Conservation (phyloP, 1,284 basidiomycete genomes). For the Exobasidium cylindrosporum region DNA sequence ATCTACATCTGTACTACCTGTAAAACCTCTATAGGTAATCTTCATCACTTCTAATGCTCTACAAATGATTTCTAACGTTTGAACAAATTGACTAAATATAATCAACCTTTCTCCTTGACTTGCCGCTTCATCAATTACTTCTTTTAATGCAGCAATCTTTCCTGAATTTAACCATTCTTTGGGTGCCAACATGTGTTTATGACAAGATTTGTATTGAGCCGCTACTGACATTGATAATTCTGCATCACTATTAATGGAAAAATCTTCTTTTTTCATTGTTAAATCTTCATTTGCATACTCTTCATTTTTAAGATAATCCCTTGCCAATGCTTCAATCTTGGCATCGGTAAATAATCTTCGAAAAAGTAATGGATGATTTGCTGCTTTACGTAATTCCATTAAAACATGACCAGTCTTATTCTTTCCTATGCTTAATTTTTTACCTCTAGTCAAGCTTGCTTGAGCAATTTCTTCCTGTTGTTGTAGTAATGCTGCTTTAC, state of each 20-base stretch:
- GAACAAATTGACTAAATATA: slow-evolving; percentile 76
- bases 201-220: background rate
- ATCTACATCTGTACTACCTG: slow-evolving; percentile 90
- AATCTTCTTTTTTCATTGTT: slow-evolving; percentile 49
- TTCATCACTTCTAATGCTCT: slow-evolving; percentile 73
- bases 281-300: slow-evolving; percentile 59
- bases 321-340: slow-evolving; percentile 71
- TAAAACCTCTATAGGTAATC: slow-evolving; percentile 82
- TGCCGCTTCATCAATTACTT: slow-evolving; percentile 70
- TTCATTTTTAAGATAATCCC: slow-evolving; percentile 81
- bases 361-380: slow-evolving; percentile 94
- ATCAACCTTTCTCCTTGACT: slow-evolving; percentile 76
- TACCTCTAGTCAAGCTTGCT: slow-evolving; percentile 19
- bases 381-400: slow-evolving; percentile 93
- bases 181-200: slow-evolving; percentile 56
- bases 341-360: slow-evolving; percentile 77
- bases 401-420: slow-evolving; percentile 66
- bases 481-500: slow-evolving; percentile 70
- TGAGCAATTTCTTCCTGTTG: slow-evolving; percentile 13
- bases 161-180: slow-evolving; percentile 83
- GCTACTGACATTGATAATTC: slow-evolving; percentile 23
- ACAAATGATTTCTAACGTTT: slow-evolving; percentile 68
- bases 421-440: slow-evolving; percentile 14
- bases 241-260: slow-evolving; percentile 54
- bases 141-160: slow-evolving; percentile 74